Evolutionary conservation across 2,329 filamentous ascomycete genomes (phyloP).

Genomic region (Alternaria gaisen): DNA sequence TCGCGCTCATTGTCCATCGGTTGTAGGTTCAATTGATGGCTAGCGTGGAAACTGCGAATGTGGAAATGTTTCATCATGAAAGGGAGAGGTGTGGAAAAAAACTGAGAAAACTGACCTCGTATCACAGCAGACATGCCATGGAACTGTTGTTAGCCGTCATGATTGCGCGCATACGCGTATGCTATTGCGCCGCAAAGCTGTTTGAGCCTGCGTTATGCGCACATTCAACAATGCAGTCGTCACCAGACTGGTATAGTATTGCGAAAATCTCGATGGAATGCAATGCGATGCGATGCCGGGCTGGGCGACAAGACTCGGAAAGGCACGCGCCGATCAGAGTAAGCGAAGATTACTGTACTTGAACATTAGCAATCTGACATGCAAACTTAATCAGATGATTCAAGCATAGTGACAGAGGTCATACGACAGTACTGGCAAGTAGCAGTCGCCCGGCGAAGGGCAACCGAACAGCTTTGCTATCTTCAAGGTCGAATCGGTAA

Average conservation of each 20-base stretch:
- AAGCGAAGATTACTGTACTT: slow-evolving; percentile 12
- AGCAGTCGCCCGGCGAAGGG: slow-evolving; percentile 73
- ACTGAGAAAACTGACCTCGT: slow-evolving; percentile 43
- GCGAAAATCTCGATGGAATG: neutral
- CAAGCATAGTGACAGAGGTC: slow-evolving; percentile 56
- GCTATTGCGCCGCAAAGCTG: neutral
- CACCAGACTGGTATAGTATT: neutral
- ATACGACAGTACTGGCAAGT: slow-evolving; percentile 93
- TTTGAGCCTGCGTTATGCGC: neutral
- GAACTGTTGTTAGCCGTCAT: neutral
- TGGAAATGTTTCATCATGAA: slow-evolving; percentile 77
- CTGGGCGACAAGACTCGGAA: neutral
- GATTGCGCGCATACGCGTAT: neutral
- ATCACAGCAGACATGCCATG: neutral
- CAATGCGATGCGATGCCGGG: neutral
- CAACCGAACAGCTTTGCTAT: slow-evolving; percentile 72
- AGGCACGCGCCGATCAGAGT: slow-evolving; percentile 6
- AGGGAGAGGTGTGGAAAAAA: slow-evolving; percentile 27
- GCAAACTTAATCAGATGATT: slow-evolving; percentile 1
- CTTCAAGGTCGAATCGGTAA: slow-evolving; percentile 88
- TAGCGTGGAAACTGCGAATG: slow-evolving; percentile 93
- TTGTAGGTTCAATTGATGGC: slow-evolving; percentile 71
- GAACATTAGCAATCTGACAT: slow-evolving; percentile 22
- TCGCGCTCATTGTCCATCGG: slow-evolving; percentile 71
- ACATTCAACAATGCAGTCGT: neutral